Percentiles rank a stretch among this genome's conserved stretches.
phyloP scores from a whole-genome alignment of 2,329 filamentous ascomycete species.

The Ceratocystis harringtonii region DNA sequence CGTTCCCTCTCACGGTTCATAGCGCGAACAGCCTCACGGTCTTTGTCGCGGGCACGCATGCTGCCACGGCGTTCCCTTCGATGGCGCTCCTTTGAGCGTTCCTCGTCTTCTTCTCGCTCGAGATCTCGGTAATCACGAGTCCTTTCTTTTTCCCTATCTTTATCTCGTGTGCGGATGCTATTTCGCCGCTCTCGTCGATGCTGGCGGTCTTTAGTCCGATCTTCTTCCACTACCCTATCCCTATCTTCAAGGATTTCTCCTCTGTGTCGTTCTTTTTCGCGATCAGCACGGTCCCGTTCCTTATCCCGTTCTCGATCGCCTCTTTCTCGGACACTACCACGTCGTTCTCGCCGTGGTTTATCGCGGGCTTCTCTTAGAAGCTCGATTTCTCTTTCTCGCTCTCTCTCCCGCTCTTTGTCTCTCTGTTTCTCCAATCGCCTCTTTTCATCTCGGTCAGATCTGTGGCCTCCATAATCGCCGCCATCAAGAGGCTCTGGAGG shows the following conservation, averaged over 20 bases:
- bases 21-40: constrained; percentile 11
- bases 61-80: constrained; percentile 15
- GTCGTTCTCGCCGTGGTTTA: constrained; percentile 14
- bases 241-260: constrained; percentile 1
- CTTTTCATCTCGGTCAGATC: constrained; percentile 17
- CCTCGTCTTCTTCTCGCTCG: constrained; percentile 16
- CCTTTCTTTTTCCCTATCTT: constrained; percentile 16
- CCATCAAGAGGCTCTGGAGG: constrained; percentile 13
- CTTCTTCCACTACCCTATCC: constrained; percentile 11
- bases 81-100: constrained; percentile 10
- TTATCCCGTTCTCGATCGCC: constrained; percentile 16
- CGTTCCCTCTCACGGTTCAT: constrained; percentile 4
- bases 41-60: constrained; percentile 11
- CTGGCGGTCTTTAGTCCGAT: constrained; percentile 15
- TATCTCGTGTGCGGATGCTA: constrained; percentile 16
- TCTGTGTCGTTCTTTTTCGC: constrained; percentile 6
- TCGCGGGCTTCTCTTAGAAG: constrained; percentile 17
- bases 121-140: constrained; percentile 18
- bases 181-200: constrained; percentile 13
- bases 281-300: constrained; percentile 15
- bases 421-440: constrained; percentile 15
- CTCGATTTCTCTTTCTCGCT: constrained; percentile 16
- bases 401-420: constrained; percentile 12
- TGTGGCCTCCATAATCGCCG: constrained; percentile 1
- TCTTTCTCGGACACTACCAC: constrained; percentile 16